These are phyloP conservation scores for Ammopiptanthus mongolicus DNA, from an alignment of 306 rosid genomes.

Conservation along the genomic window DNA sequence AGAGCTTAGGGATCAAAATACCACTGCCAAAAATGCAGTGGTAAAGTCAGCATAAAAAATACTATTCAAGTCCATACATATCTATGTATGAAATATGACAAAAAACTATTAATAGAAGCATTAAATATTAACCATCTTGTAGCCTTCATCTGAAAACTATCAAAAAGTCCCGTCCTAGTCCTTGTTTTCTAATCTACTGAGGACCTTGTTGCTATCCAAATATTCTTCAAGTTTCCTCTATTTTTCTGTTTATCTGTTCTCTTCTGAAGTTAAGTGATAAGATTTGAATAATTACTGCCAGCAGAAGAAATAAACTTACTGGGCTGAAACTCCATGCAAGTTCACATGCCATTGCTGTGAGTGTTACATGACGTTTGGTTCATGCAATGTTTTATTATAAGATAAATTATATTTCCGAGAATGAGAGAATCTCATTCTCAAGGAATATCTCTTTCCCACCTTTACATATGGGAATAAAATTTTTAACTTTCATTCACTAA, in stretches of 20 bases:
- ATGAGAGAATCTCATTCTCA: no score
- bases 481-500: no score
- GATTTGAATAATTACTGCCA: not conserved
- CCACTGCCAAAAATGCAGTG: constrained; percentile 50
- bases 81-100: not conserved
- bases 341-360: constrained; percentile 1
- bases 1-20: constrained; percentile 89
- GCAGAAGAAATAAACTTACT: constrained; percentile 9
- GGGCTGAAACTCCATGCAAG: not conserved
- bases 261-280: not conserved
- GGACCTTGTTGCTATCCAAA: no score
- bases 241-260: not conserved
- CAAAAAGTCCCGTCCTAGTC: not conserved
- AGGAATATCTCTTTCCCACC: no score
- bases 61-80: not conserved
- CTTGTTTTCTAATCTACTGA: not conserved
- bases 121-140: constrained; percentile 4
- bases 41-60: constrained; percentile 20
- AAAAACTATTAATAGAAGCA: constrained; percentile 1
- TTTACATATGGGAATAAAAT: no score
- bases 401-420: no score
- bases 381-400: no score
- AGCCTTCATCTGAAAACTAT: not conserved
- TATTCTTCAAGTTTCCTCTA: not conserved
- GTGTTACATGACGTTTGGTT: no score